Evolutionary conservation across 2,329 filamentous ascomycete species (phyloP).

Genomic region (Microascus cirrosus): DNA sequence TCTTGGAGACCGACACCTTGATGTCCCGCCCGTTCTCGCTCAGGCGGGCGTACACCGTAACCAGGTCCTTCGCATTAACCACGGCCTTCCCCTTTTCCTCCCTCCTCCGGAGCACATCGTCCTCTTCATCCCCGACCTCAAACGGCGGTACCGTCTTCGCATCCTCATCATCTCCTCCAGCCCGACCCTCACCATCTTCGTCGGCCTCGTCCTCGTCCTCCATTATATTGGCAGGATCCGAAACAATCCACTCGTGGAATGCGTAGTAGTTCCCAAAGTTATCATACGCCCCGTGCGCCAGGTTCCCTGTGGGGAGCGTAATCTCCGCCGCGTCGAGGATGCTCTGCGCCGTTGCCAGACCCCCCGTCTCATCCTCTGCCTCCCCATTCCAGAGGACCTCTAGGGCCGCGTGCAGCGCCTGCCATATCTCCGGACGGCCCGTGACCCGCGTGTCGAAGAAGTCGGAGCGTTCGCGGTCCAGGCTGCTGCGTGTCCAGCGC

Average conservation of each 20-base stretch:
- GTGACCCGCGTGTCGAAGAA: slow-evolving; percentile 89
- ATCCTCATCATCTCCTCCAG: slow-evolving; percentile 17
- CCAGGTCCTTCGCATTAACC: slow-evolving; percentile 37
- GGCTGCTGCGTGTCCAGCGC: slow-evolving; percentile 56
- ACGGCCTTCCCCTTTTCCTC: slow-evolving; percentile 51
- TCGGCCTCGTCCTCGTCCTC: slow-evolving; percentile 27
- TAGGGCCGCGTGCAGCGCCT: slow-evolving; percentile 56
- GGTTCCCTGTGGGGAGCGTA: slow-evolving; percentile 61
- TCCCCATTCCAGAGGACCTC: slow-evolving; percentile 51
- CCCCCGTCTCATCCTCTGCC: slow-evolving; percentile 24
- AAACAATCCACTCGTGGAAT: slow-evolving; percentile 56
- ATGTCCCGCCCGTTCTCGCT: slow-evolving; percentile 60
- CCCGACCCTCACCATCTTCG: slow-evolving; percentile 9
- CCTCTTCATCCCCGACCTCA: slow-evolving; percentile 20
- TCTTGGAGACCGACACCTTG: slow-evolving; percentile 40
- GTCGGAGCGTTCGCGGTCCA: slow-evolving; percentile 62
- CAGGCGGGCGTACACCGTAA: slow-evolving; percentile 50
- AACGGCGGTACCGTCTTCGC: slow-evolving; percentile 28
- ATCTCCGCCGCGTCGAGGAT: slow-evolving; percentile 71
- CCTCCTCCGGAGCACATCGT: slow-evolving; percentile 18
- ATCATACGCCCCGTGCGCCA: slow-evolving; percentile 64
- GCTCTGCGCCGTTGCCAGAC: slow-evolving; percentile 60
- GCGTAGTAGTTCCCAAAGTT: slow-evolving; percentile 58
- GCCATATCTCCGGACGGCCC: slow-evolving; percentile 70
- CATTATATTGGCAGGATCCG: slow-evolving; percentile 48